A percentile compares a stretch with the other conserved stretches of the same genome.
Evolutionary conservation across 352 stramenopile species (phyloP).

Genomic region (Blastocystis sp.): DNA sequence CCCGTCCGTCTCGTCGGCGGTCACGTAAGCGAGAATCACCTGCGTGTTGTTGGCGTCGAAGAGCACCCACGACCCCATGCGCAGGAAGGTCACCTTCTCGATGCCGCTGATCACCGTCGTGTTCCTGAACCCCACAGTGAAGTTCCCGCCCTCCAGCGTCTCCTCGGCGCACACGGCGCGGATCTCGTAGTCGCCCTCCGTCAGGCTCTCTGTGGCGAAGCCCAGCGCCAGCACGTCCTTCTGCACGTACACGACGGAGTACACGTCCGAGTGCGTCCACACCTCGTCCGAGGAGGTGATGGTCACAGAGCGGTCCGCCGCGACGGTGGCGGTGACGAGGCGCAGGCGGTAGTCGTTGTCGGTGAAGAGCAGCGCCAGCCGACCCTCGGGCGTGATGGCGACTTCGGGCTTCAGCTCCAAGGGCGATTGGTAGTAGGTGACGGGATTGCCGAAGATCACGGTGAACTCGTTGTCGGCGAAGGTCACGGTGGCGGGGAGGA

Average conservation of each 20-base stretch:
- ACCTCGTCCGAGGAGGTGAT: constrained; percentile 8
- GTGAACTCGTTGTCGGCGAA: constrained; percentile 5
- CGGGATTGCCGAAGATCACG: neutral
- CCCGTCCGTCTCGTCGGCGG: neutral
- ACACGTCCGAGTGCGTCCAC: neutral
- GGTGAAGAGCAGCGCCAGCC: constrained; percentile 44
- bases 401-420: constrained; percentile 25
- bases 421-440: constrained; percentile 20
- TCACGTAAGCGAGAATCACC: constrained; percentile 12
- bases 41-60: constrained; percentile 4
- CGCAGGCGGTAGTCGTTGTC: constrained; percentile 50
- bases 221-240: neutral
- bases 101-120: neutral
- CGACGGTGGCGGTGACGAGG: neutral
- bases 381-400: neutral
- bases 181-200: neutral
- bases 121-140: neutral
- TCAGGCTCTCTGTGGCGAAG: constrained; percentile 4
- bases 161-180: neutral
- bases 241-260: neutral
- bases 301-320: neutral
- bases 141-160: neutral
- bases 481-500: neutral
- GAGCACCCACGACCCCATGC: constrained; percentile 15
- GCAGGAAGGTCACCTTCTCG: constrained; percentile 12